Evolutionary conservation across 139 green algal species (phyloP).

Genomic region (Monoraphidium neglectum): DNA sequence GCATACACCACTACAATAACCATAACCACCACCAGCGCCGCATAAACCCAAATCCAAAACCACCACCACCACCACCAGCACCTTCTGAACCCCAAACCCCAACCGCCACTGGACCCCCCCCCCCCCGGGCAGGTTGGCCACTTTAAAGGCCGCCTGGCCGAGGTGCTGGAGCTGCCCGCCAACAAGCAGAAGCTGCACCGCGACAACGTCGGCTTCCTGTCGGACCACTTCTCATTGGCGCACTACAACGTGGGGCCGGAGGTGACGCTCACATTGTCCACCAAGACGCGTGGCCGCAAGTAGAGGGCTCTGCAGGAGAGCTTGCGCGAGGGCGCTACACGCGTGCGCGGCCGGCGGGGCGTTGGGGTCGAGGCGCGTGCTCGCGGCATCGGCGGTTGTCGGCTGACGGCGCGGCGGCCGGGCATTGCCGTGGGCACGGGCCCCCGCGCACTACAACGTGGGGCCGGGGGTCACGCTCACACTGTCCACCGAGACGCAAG

Average conservation of each 20-base stretch:
- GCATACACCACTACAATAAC: conserved; percentile 44
- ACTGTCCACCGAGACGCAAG: conserved; percentile 71
- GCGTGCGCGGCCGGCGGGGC: too few species aligned
- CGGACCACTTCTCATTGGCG: conserved; percentile 74
- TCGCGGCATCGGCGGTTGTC: too few species aligned
- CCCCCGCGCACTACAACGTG: conserved; percentile 92
- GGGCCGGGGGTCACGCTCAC: conserved; percentile 58
- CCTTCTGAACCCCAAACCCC: background rate
- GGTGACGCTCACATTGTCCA: conserved; percentile 64
- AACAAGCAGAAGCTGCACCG: conserved; percentile 80
- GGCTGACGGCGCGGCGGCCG: too few species aligned
- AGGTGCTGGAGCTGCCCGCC: conserved; percentile 56
- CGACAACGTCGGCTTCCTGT: conserved; percentile 72
- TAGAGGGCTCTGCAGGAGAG: too few species aligned
- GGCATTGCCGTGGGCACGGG: too few species aligned
- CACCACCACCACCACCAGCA: conserved; percentile 2
- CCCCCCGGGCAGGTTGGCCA: conserved; percentile 18
- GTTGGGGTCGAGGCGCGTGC: too few species aligned
- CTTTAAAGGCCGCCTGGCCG: conserved; percentile 68
- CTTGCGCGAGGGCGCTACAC: too few species aligned
- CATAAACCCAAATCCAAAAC: background rate
- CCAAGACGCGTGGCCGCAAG: conserved; percentile 82
- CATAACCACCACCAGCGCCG: conserved; percentile 25
- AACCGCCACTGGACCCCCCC: too few species aligned
- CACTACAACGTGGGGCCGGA: conserved; percentile 83